Evolutionary conservation across 257 asterid genomes (phyloP).

Genomic region (Solanum ossicruentum): DNA sequence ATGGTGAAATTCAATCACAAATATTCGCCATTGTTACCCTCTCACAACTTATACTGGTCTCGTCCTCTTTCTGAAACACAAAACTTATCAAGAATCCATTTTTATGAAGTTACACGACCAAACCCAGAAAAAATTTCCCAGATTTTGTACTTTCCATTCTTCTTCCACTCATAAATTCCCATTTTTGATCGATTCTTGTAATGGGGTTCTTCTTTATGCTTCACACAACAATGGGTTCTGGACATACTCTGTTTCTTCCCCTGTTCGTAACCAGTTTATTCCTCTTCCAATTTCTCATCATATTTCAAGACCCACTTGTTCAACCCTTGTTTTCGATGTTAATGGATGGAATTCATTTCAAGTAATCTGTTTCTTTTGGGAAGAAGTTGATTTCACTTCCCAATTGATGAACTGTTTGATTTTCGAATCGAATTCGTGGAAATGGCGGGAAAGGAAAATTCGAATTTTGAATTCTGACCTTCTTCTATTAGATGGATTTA

Average conservation of each 20-base stretch:
- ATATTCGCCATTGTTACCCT: conserved; percentile 2
- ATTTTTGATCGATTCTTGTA: conserved; percentile 2
- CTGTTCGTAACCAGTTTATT: background rate
- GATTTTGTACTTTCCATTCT: background rate
- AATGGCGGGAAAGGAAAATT: background rate
- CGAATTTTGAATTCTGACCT: background rate
- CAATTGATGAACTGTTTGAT: background rate
- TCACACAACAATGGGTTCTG: background rate
- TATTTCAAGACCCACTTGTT: background rate
- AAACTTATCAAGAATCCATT: background rate
- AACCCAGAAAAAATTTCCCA: background rate
- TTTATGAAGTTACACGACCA: background rate
- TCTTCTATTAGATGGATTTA: background rate
- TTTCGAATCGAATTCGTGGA: conserved; percentile 8
- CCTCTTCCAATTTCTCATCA: conserved; percentile 2
- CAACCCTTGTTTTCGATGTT: conserved; percentile 3
- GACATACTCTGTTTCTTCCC: background rate
- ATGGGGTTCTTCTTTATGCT: conserved; percentile 7
- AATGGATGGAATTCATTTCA: background rate
- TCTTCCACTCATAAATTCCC: background rate
- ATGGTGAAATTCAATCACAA: conserved; percentile 4
- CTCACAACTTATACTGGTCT: conserved; percentile 4
- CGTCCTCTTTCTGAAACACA: background rate
- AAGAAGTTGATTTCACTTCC: background rate
- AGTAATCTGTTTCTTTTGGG: background rate